Evolutionary conservation across 257 asterid genomes (phyloP).

Genomic region (Solanum infundibuliforme): DNA sequence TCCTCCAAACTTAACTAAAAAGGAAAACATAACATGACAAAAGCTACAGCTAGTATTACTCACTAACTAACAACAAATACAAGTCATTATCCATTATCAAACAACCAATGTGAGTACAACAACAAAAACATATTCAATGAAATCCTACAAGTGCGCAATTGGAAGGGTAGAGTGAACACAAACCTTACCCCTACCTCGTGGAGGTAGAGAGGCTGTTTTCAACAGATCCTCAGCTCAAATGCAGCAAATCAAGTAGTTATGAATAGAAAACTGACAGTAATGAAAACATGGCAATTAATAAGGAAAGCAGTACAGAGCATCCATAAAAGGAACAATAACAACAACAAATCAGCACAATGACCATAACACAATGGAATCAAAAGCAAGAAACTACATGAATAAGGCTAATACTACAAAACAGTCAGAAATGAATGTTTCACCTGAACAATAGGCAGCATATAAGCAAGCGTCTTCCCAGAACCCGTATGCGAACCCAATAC

Average conservation of each 20-base stretch:
- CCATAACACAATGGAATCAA: neutral
- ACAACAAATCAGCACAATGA: neutral
- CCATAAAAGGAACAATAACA: neutral
- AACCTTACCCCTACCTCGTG: neutral
- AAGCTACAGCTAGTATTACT: neutral
- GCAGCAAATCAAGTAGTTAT: neutral
- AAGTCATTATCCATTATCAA: neutral
- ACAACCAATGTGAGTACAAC: neutral
- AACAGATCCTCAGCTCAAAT: neutral
- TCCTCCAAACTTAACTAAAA: neutral
- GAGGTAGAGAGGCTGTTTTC: neutral
- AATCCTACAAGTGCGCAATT: neutral
- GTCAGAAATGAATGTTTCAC: slow-evolving; percentile 12
- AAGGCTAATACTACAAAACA: neutral
- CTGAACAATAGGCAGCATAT: slow-evolving; percentile 92
- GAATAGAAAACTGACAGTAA: neutral
- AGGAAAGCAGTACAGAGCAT: neutral
- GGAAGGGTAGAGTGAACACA: neutral
- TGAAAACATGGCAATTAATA: neutral
- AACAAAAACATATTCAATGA: neutral
- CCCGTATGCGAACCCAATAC: slow-evolving; percentile 98
- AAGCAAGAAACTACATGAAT: neutral
- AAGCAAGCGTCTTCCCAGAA: slow-evolving; percentile 95
- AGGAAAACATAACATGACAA: neutral
- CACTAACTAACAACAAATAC: neutral